Conservation (phyloP, 1,284 basidiomycete species). For the Naganishia cerealis region DNA sequence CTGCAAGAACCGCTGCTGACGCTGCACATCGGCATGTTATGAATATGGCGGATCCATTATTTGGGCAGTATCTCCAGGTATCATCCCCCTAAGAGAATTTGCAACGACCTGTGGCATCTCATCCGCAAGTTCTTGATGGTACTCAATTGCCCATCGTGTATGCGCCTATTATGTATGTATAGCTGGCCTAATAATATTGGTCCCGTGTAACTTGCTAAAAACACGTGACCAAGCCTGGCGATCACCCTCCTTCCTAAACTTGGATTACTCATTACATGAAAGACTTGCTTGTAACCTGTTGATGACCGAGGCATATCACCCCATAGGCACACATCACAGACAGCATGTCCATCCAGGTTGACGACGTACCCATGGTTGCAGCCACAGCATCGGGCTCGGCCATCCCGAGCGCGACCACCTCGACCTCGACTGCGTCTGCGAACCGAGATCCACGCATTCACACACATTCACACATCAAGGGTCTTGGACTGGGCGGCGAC, state of each 20-base stretch:
- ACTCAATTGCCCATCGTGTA: too few species aligned
- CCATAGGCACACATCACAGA: neutral
- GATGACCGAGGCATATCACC: neutral
- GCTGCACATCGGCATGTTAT: too few species aligned
- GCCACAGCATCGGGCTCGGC: conserved; percentile 4
- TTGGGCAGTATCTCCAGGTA: too few species aligned
- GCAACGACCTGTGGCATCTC: too few species aligned
- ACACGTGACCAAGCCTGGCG: neutral
- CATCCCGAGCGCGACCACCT: conserved; percentile 43
- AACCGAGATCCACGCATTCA: conserved; percentile 53
- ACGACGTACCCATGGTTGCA: conserved; percentile 15
- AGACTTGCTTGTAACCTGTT: neutral
- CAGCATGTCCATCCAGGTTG: conserved; percentile 19
- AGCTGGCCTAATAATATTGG: neutral
- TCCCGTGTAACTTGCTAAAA: neutral
- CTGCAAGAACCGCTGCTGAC: too few species aligned
- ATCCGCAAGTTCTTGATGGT: too few species aligned
- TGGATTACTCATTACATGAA: neutral
- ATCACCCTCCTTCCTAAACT: neutral
- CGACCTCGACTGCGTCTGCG: conserved; percentile 50
- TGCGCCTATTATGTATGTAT: too few species aligned
- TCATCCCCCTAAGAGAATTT: too few species aligned
- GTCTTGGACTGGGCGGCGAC: conserved; percentile 83
- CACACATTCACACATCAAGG: conserved; percentile 64
- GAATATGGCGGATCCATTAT: too few species aligned